Base-by-base conservation (phyloP, 768 basidiomycete species). In the Pleurotus sapidus region DNA sequence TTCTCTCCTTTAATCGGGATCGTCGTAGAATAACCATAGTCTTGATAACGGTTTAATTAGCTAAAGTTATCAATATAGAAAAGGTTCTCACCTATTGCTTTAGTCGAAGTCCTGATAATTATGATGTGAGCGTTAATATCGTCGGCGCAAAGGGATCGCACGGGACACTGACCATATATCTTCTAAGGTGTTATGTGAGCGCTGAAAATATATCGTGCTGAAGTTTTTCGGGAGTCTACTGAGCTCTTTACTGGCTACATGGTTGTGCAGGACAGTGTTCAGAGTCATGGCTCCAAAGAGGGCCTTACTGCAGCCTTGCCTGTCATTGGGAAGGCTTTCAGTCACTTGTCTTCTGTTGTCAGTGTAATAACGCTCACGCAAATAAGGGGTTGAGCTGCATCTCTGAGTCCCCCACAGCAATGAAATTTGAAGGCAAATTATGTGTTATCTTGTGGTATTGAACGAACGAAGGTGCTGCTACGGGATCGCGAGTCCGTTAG, bases 251-350 rank as follows among this genome's bases (percentile, higher is more conserved):
- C 34, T 4, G 5, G 50, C 9, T 2, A 42, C 23, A 18, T 57
- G 12, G n/a, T 56, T 18, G 11, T 25, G 54, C 6, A 68, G 54
- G 12, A 65, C 17, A 7, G 54, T 42, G 46, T 65, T 60, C 4
- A 68, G 45, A 3, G 62, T 63, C 2, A 68, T 46, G 4, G 57
- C 64, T 18, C 65, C 64, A 3, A 67, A 20, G 15, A 61, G 55
- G 7, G 62, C 58, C 46, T 67, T 68, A 4, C 61, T 62, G 18
- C 55, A 60, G 0, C 68, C 67, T 38, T 65, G 63, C 2, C 63
- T 60, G n/a, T 40, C 1, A 23, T n/a, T 1, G 7, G 1, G 4
- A 25, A 53, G 4, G n/a, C 25, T n/a, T 38, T 7, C 27, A 37
- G 5, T 58, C 6, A 5, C 23, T 12, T 20, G 11, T 2, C 17